phyloP scores from a whole-genome alignment of 306 rosid species.

The Coriaria nepalensis region DNA sequence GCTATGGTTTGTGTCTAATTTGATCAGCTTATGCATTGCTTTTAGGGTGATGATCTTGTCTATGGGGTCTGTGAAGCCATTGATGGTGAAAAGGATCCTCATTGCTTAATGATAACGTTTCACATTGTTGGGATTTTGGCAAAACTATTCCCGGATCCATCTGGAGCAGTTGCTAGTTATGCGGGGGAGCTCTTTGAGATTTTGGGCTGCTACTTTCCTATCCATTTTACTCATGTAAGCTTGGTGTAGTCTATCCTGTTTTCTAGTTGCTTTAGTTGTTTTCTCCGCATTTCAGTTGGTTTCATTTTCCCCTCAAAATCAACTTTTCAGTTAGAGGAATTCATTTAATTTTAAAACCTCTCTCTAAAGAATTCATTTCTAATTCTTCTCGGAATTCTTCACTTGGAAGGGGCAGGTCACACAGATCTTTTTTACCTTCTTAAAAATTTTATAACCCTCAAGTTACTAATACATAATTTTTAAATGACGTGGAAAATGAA shows the following conservation, averaged over 20 bases:
- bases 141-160: slow-evolving; percentile 54
- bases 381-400: too few species aligned
- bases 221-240: slow-evolving; percentile 96
- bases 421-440: too few species aligned
- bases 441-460: too few species aligned
- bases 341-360: background rate
- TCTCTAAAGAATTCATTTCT: too few species aligned
- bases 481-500: too few species aligned
- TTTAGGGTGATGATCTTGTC: slow-evolving; percentile 62
- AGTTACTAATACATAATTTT: too few species aligned
- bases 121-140: slow-evolving; percentile 50
- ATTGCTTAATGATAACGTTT: slow-evolving; percentile 62
- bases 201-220: slow-evolving; percentile 79
- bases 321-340: too few species aligned
- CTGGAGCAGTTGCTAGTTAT: slow-evolving; percentile 55
- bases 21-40: slow-evolving; percentile 19
- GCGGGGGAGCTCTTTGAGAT: slow-evolving; percentile 58
- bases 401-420: too few species aligned
- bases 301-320: background rate
- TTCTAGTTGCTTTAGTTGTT: slow-evolving; percentile 12
- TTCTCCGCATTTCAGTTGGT: background rate
- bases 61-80: slow-evolving; percentile 74
- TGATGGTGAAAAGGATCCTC: slow-evolving; percentile 89
- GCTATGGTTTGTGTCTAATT: slow-evolving; percentile 2
- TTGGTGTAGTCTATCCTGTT: slow-evolving; percentile 11